Evolutionary conservation across 495 filamentous ascomycete genomes (phyloP).

Genomic region (Lepidopterella palustris): DNA sequence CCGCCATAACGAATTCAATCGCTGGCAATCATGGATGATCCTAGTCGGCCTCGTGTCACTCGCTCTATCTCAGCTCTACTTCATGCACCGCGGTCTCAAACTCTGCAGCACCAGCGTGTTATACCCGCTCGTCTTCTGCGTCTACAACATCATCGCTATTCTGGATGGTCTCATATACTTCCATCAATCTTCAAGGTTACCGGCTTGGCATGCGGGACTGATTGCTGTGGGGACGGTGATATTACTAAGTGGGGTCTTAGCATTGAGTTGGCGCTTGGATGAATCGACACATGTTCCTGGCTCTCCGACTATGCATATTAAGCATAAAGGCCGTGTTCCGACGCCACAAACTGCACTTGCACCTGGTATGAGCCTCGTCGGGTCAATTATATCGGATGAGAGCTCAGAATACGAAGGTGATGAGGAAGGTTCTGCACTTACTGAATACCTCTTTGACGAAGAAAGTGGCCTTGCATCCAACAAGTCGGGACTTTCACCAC

Average conservation of each 20-base stretch:
- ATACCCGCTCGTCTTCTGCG: constrained; percentile 97
- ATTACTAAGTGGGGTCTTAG: constrained; percentile 79
- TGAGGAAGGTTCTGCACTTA: constrained; percentile 36
- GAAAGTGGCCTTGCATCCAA: neutral
- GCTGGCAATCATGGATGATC: constrained; percentile 96
- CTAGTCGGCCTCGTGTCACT: constrained; percentile 73
- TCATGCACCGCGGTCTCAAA: constrained; percentile 87
- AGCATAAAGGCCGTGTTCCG: constrained; percentile 37
- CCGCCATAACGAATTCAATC: constrained; percentile 86
- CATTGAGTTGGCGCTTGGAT: constrained; percentile 87
- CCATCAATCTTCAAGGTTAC: constrained; percentile 72
- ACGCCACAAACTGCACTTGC: constrained; percentile 57
- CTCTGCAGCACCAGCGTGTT: constrained; percentile 92
- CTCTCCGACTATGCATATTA: constrained; percentile 4
- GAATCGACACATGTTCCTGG: constrained; percentile 48
- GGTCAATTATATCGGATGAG: constrained; percentile 31
- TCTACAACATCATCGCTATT: constrained; percentile 99
- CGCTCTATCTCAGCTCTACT: constrained; percentile 89
- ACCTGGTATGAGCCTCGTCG: constrained; percentile 64
- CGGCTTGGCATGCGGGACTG: constrained; percentile 66
- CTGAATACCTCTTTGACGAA: neutral
- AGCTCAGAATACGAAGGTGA: constrained; percentile 44
- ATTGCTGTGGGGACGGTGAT: constrained; percentile 84
- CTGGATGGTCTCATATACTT: constrained; percentile 97
- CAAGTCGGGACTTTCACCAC: too few species aligned